phyloP scores from a whole-genome alignment of 2,329 filamentous ascomycete genomes.

The Neodidymelliopsis sp. region DNA sequence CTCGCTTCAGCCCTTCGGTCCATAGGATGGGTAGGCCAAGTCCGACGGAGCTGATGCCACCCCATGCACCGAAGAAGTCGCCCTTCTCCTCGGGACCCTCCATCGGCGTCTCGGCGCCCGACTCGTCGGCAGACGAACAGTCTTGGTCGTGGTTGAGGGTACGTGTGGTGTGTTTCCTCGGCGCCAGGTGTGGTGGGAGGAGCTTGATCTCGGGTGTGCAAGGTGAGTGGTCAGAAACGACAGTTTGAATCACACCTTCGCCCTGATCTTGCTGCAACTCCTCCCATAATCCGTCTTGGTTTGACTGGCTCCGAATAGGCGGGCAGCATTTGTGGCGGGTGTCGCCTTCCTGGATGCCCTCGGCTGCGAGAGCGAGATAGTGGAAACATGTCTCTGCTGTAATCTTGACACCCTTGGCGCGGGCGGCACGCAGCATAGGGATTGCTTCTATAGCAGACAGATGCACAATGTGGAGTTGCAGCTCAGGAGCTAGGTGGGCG shows the following conservation, averaged over 20 bases:
- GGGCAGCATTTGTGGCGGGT: slow-evolving; percentile 96
- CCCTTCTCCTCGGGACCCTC: slow-evolving; percentile 61
- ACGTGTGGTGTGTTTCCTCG: slow-evolving; percentile 47
- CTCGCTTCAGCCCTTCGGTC: slow-evolving; percentile 73
- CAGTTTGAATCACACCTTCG: slow-evolving; percentile 85
- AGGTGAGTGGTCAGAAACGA: slow-evolving; percentile 95
- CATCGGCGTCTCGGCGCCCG: slow-evolving; percentile 37
- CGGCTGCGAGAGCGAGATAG: slow-evolving; percentile 84
- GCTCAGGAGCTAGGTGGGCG: slow-evolving; percentile 77
- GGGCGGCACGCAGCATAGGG: slow-evolving; percentile 77
- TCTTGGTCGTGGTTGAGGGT: slow-evolving; percentile 47
- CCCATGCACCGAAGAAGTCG: slow-evolving; percentile 97
- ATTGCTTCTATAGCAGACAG: slow-evolving; percentile 89
- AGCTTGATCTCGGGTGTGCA: slow-evolving; percentile 96
- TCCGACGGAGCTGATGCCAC: slow-evolving; percentile 92
- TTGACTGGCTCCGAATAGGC: slow-evolving; percentile 80
- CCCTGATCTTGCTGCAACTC: slow-evolving; percentile 65
- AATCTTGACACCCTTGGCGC: slow-evolving; percentile 78
- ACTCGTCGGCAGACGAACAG: slow-evolving; percentile 39
- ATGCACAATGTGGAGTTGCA: slow-evolving; percentile 93
- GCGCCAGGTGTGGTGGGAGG: slow-evolving; percentile 74
- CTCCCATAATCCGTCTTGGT: slow-evolving; percentile 86
- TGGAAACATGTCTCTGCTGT: slow-evolving; percentile 97
- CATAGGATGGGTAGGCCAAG: slow-evolving; percentile 90
- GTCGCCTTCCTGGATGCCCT: slow-evolving; percentile 83